Evolutionary conservation across 495 filamentous ascomycete species (phyloP), one percentile per base, ranked within the genome.

Genomic region (Rhypophila decipiens): DNA sequence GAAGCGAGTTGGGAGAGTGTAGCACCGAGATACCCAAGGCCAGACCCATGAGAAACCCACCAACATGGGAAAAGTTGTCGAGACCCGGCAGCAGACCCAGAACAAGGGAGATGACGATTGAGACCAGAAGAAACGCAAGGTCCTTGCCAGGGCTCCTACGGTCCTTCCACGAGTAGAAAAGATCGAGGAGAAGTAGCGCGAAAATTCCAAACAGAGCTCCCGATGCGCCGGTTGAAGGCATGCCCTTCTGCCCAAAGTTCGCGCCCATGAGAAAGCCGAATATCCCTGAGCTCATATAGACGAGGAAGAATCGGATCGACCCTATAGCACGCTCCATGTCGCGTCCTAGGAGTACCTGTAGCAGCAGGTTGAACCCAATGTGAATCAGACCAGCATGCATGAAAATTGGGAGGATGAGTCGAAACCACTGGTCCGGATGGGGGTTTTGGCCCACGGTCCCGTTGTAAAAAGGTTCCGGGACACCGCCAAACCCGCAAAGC

Each of bases 11-110:
- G 0, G 93, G 93, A 5, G 93, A 96, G 53, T 86, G 88, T 56
- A 97, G 74, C 36, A 98, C 67, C 53, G 84, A 89, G 27, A 97
- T 70, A 4, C 93, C 93, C 20, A 96, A 76, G 4, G 84, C 84
- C 13, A 98, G 67, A 0, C 93, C 93, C 83, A 95, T 93, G 42
- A 95, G 67, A 60, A 98, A 96, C 8, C 93, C 93, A 27, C 93
- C 93, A 49, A 98, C 95, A 57, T 98, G 93, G 20, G 86, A 84
- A 69, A 98, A 98, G 66, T 98, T 98, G 70, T 98, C 93, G 36
- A 98, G 67, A 7, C 90, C 91, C 0, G 93, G 93, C 1, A 98
- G 78, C 17, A 98, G 78, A 27, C 93, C 93, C 11, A 98, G 78
- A 3, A 90, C 88, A 57, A 98, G 96, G 1, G 90, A 90, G 47